phyloP scores from a whole-genome alignment of 2,329 filamentous ascomycete species.

The Colletotrichum orbiculare region DNA sequence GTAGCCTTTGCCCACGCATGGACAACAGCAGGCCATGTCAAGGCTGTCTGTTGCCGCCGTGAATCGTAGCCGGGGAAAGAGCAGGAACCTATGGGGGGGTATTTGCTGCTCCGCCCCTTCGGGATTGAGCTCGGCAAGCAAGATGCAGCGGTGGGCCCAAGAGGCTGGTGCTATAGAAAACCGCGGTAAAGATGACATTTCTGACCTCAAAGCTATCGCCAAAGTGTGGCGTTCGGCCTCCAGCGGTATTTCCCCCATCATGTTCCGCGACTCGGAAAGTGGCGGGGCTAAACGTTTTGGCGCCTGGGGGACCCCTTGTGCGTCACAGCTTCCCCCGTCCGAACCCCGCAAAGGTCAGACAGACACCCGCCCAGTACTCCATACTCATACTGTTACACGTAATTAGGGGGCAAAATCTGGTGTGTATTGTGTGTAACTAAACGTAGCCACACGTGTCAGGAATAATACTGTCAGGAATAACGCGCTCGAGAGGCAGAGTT shows the following conservation, averaged over 20 bases:
- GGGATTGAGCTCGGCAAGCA: constrained; percentile 36
- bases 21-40: background rate
- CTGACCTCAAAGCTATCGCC: no score
- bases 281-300: constrained; percentile 37
- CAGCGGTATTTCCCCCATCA: constrained; percentile 19
- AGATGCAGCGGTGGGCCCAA: background rate
- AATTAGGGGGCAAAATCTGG: no score
- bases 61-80: background rate
- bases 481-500: no score
- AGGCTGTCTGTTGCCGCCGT: constrained; percentile 31
- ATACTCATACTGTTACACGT: no score
- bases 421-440: no score
- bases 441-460: no score
- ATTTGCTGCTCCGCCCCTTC: constrained; percentile 35
- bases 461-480: no score
- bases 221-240: background rate
- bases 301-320: constrained; percentile 7
- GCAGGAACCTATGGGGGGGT: constrained; percentile 3
- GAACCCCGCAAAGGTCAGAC: constrained; percentile 24
- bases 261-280: constrained; percentile 36
- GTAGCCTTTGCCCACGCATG: background rate
- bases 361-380: no score
- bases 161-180: no score
- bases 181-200: no score
- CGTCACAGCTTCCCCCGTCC: constrained; percentile 7